phyloP scores from a whole-genome alignment of 176 grass and related monocot genomes.

The Carex kokanica region DNA sequence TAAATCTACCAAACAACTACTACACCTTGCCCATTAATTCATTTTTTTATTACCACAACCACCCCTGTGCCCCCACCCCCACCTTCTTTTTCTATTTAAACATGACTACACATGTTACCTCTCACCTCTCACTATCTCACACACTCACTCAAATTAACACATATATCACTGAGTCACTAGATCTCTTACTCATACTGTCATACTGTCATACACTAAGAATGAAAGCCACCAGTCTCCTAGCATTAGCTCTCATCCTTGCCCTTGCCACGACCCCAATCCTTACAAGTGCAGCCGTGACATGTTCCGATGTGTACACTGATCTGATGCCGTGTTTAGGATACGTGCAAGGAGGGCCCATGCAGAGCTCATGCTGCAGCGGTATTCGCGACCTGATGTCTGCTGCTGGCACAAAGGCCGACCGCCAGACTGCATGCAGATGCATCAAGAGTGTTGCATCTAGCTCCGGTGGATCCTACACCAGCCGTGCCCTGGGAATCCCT shows the following conservation, averaged over 20 bases:
- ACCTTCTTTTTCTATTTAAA: constrained; percentile 18
- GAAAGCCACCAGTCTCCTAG: not conserved
- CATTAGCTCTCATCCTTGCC: constrained; percentile 1
- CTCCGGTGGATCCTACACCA: constrained; percentile 19
- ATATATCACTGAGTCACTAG: constrained; percentile 5
- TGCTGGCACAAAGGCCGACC: constrained; percentile 27
- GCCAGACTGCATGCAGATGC: constrained; percentile 47
- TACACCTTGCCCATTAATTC: constrained; percentile 12
- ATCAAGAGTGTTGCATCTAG: constrained; percentile 39
- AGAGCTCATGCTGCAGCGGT: constrained; percentile 38
- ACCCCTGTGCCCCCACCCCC: not conserved
- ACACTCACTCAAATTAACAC: not conserved
- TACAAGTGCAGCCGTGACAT: constrained; percentile 24
- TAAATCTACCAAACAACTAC: constrained; percentile 13
- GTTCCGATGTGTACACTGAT: constrained; percentile 46
- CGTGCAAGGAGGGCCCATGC: constrained; percentile 46
- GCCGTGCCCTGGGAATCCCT: constrained; percentile 44
- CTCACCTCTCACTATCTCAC: not conserved
- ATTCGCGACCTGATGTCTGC: constrained; percentile 24
- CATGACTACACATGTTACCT: not conserved
- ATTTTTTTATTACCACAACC: constrained; percentile 6
- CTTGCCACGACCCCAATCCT: not conserved
- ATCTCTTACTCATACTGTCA: not conserved
- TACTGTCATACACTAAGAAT: not conserved
- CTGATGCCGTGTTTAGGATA: constrained; percentile 54